Conservation (phyloP, 169 alveolate genomes). For the Plasmodium billcollinsi region DNA sequence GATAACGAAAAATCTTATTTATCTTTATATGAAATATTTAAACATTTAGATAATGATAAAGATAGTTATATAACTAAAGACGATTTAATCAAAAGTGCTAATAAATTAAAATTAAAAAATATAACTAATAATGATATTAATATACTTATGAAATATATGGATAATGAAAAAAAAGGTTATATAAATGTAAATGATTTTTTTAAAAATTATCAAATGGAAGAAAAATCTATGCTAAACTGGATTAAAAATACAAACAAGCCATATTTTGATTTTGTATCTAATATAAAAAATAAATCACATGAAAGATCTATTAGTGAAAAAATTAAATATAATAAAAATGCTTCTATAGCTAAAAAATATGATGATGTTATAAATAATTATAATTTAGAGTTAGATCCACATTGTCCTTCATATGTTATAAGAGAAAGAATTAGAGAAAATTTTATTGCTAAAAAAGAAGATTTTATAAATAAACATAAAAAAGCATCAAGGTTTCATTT, state of each 20-base stretch:
- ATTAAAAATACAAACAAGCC: slow-evolving; percentile 76
- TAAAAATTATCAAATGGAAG: slow-evolving; percentile 65
- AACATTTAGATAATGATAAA: slow-evolving; percentile 59
- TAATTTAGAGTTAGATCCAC: slow-evolving; percentile 47
- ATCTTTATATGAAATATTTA: slow-evolving; percentile 67
- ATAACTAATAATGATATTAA: slow-evolving; percentile 49
- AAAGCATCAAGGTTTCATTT: slow-evolving; percentile 64
- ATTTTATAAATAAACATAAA: slow-evolving; percentile 48
- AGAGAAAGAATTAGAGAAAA: slow-evolving; percentile 72
- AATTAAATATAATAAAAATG: slow-evolving; percentile 34
- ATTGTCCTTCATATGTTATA: slow-evolving; percentile 69
- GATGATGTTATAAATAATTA: slow-evolving; percentile 43
- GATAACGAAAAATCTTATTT: slow-evolving; percentile 38
- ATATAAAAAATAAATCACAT: slow-evolving; percentile 21
- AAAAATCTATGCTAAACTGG: slow-evolving; percentile 68
- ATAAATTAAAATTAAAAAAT: slow-evolving; percentile 51
- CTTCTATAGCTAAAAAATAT: slow-evolving; percentile 41
- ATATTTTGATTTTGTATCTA: slow-evolving; percentile 64
- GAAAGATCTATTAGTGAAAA: slow-evolving; percentile 44
- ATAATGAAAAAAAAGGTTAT: slow-evolving; percentile 64
- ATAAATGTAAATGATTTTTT: slow-evolving; percentile 62
- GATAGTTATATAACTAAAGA: slow-evolving; percentile 75
- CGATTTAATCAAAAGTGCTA: slow-evolving; percentile 46
- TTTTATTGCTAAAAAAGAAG: slow-evolving; percentile 67
- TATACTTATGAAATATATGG: slow-evolving; percentile 63